Base-by-base conservation (phyloP, 1,284 basidiomycete species). In the Erythrobasidium hasegawianum region DNA sequence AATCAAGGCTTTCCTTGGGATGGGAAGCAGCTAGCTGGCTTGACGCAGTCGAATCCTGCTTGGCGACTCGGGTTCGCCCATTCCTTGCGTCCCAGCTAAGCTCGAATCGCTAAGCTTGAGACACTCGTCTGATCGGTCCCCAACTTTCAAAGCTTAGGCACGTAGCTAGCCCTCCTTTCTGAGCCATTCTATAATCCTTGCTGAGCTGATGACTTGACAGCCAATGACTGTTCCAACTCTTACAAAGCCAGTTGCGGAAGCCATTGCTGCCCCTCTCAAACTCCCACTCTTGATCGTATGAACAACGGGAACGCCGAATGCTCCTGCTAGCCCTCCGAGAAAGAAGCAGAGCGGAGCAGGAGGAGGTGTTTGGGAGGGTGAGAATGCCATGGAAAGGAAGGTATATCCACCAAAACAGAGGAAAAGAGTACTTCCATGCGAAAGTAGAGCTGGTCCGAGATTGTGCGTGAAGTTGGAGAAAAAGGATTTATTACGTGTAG, bases 321-420 rank as follows among this genome's bases (percentile, higher is more conserved):
- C 29, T n/a, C 60, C 60, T 11, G 60, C 60, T 3, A 56, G 52
- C 2, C 38, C 33, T 18, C 60, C 60, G 7, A 62, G 60, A 26
- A 54, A 54, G 40, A 62, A 62, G 43, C 43, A 47, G 1, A 52
- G 54, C 27, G 50, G 38, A 24, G 53, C 20, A 22, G 53, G 40
- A 22, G 60, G 50, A 2, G 60, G 60, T 24, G 60, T 41, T 20
- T 62, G 60, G 16, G 33, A 29, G 3, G 45, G 27, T 24, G 33
- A 41, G 40, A 53, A 62, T 2, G 52, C 27, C 13, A 52, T 62
- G 8, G 60, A 62, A 4, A 62, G 60, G 18, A 45, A 14, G 1
- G 60, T 62, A 39, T 62, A 62, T 11, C 52, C 50, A 20, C 60
- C 60, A 33, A 62, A 62, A 38, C 60, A 62, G 27, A 62, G 60